These are phyloP conservation scores for Sporisorium scitamineum DNA, from an alignment of 1,284 basidiomycete genomes.

Conservation along the genomic window DNA sequence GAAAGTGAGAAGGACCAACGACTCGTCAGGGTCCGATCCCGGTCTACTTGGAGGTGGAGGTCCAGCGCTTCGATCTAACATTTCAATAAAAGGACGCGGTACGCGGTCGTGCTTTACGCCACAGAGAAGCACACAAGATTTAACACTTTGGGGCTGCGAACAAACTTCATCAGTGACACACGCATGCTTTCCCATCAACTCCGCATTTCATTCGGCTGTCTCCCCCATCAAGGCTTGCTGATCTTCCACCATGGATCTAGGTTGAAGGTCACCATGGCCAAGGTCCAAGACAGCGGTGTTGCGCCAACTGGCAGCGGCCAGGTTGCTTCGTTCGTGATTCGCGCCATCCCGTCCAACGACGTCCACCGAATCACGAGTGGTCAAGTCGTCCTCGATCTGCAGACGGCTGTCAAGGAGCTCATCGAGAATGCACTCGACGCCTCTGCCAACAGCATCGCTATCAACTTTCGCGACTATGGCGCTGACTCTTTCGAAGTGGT, in stretches of 20 bases:
- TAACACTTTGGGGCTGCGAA: constrained; percentile 4
- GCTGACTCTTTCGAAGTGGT: constrained; percentile 86
- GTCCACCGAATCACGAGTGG: constrained; percentile 79
- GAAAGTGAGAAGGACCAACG: too few relatives aligned
- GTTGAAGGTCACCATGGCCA: background rate
- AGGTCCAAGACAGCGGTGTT: background rate
- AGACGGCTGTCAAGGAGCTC: constrained; percentile 92
- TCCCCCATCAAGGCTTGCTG: background rate
- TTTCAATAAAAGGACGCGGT: background rate
- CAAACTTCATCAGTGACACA: constrained; percentile 2
- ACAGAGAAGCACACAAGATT: background rate
- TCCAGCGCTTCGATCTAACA: constrained; percentile 10
- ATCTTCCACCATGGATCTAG: background rate
- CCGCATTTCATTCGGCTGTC: background rate
- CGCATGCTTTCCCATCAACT: background rate
- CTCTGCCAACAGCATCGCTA: constrained; percentile 85
- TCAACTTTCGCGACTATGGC: constrained; percentile 90
- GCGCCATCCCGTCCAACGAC: constrained; percentile 52
- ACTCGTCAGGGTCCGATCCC: constrained; percentile 9
- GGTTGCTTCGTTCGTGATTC: constrained; percentile 27
- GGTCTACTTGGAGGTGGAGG: constrained; percentile 4
- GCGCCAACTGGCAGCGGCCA: background rate
- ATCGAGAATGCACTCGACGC: constrained; percentile 97
- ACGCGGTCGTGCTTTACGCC: constrained; percentile 40
- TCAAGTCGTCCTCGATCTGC: constrained; percentile 93